phyloP scores from a whole-genome alignment of 2,329 filamentous ascomycete genomes.

The Penicillium sp. region DNA sequence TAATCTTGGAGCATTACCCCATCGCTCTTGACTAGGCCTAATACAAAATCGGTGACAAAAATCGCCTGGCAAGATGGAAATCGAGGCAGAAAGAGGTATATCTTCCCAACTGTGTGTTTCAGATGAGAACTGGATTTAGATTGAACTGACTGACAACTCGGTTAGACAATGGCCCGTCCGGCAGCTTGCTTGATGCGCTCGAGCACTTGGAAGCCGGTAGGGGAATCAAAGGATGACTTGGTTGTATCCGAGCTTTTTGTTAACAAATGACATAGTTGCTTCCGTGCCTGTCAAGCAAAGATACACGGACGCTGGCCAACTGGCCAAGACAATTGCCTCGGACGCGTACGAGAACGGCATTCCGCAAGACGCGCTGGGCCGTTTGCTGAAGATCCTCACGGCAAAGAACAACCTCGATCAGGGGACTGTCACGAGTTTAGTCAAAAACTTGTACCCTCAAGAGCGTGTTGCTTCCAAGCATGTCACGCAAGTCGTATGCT shows the following conservation, averaged over 20 bases:
- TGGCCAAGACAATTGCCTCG: constrained; percentile 64
- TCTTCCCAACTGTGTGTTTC: too few species aligned
- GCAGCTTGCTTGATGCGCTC: constrained; percentile 36
- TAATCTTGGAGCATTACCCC: neutral
- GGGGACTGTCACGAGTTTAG: constrained; percentile 66
- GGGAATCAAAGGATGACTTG: neutral
- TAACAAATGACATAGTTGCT: constrained; percentile 32
- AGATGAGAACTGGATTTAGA: neutral
- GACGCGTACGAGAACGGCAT: constrained; percentile 70
- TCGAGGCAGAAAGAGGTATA: constrained; percentile 7
- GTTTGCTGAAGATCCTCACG: constrained; percentile 68
- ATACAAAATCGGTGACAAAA: neutral
- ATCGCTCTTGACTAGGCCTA: neutral
- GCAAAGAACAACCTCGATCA: constrained; percentile 73
- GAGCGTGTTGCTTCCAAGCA: constrained; percentile 61
- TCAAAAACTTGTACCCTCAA: constrained; percentile 77
- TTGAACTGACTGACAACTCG: neutral
- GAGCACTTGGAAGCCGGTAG: constrained; percentile 43
- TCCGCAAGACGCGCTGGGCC: constrained; percentile 59
- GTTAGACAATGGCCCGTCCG: constrained; percentile 17
- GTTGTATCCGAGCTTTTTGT: neutral
- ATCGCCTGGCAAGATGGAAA: constrained; percentile 3
- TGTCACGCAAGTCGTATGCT: constrained; percentile 68
- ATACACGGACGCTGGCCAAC: constrained; percentile 61
- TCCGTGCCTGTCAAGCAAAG: constrained; percentile 65